Evolutionary conservation across 164 flowering plant species (phyloP), one percentile per base, ranked within the genome.

Genomic region (Chimonanthus praecox): DNA sequence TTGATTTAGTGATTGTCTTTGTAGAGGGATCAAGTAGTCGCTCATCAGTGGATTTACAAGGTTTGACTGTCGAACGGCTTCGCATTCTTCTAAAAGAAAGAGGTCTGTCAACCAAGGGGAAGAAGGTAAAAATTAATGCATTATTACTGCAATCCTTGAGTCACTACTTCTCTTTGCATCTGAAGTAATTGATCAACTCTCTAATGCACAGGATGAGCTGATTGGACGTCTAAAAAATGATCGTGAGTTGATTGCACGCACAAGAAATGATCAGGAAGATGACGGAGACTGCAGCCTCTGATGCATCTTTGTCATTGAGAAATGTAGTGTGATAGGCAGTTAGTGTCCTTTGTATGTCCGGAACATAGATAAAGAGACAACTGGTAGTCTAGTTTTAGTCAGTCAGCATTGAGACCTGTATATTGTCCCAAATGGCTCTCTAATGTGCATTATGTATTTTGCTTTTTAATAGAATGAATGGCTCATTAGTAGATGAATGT

Each of bases 21-120:
- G 81, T 78, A 93, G 94, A 82, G 64, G 90, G 85, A 67, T 78
- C 90, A 70, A 85, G 74, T 49, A 63, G 80, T 43, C 77, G 78
- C 49, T 18, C 79, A 72, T 50, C 83, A 1, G 85, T 51, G 77
- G 88, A 88, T 68, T 79, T 83, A 33, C 87, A 86, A 51, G 65
- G 79, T 76, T 74, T 91, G 81, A 94, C 94, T 0, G 95, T 91
- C 1, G 97, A 92, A 74, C 87, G 81, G 76, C 86, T 94, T 6
- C 92, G 97, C 11, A 82, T 79, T 13, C 81, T 91, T 69, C 80
- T 92, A 49, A 92, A 79, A 82, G 94, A 87, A 43, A 85, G 77
- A 77, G 92, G 92, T 58, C 85, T 94, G 65, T 78, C 94, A 11
- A 66, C 76, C 48, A 89, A 70, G 77, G 98, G 97, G 70, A 94